A percentile compares a stretch with the other conserved stretches of the same genome.
phyloP scores from a whole-genome alignment of 208 protist genomes.

The Strigomonas culicis region DNA sequence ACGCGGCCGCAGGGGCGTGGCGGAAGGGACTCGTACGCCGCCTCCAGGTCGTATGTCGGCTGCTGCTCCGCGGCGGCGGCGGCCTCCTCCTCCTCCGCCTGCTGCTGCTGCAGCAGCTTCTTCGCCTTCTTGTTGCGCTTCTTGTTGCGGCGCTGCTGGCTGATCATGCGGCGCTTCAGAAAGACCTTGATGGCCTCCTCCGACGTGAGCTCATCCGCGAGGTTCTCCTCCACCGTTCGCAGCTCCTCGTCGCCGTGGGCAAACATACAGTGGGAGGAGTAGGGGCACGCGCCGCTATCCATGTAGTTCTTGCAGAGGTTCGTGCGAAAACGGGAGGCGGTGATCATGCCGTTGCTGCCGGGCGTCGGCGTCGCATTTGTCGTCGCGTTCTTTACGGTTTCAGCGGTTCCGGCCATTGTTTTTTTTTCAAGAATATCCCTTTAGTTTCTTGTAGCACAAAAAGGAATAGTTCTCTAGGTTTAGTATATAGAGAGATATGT shows the following conservation, averaged over 20 bases:
- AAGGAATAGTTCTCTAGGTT: not conserved
- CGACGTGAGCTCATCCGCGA: conserved; percentile 53
- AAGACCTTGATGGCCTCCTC: conserved; percentile 65
- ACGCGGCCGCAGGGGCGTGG: no score
- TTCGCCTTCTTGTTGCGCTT: conserved; percentile 60
- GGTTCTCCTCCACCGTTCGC: conserved; percentile 61
- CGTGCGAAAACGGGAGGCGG: conserved; percentile 24
- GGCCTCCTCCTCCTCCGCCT: conserved; percentile 71
- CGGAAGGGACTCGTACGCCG: no score
- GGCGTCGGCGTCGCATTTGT: conserved; percentile 21
- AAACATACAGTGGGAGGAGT: conserved; percentile 72
- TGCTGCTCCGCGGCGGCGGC: no score
- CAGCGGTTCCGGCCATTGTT: no score
- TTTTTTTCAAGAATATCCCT: no score
- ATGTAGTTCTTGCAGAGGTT: conserved; percentile 73
- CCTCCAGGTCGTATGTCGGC: no score
- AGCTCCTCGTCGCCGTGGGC: conserved; percentile 70
- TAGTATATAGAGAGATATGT: not conserved
- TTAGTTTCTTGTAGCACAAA: no score
- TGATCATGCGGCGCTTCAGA: conserved; percentile 8
- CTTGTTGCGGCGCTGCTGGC: conserved; percentile 42
- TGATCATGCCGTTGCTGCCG: conserved; percentile 19
- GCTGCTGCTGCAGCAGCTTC: conserved; percentile 55
- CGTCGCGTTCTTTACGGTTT: no score
- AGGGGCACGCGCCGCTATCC: conserved; percentile 45